These are phyloP conservation scores for Sarocladium strictum DNA, from an alignment of 2,329 filamentous ascomycete genomes.

Conservation along the genomic window DNA sequence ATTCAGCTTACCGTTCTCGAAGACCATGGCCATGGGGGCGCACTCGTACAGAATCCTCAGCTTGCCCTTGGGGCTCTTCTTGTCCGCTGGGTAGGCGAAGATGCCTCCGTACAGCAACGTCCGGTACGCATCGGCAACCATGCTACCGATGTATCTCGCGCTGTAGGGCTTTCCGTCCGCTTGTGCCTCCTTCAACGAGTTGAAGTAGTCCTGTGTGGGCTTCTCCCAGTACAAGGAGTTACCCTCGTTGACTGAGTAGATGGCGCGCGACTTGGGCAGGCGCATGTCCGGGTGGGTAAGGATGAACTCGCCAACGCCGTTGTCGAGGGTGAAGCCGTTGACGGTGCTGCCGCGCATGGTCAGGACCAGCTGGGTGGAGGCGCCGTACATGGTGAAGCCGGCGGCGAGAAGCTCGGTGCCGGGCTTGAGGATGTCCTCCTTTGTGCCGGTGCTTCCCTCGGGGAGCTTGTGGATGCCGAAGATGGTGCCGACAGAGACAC, in stretches of 20 bases:
- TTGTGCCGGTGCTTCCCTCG: conserved; percentile 65
- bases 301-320: conserved; percentile 96
- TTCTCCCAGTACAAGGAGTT: conserved; percentile 97
- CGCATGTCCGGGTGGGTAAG: conserved; percentile 93
- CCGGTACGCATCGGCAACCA: conserved; percentile 97
- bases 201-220: conserved; percentile 79
- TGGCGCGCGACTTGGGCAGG: conserved; percentile 71
- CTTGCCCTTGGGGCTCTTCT: conserved; percentile 98
- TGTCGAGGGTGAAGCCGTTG: conserved; percentile 98
- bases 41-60: conserved; percentile 96
- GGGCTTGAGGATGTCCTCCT: conserved; percentile 82
- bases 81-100: conserved; percentile 95
- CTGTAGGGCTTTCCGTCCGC: conserved; percentile 82
- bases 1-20: conserved; percentile 91
- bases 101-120: conserved; percentile 93
- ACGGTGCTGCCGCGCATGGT: conserved; percentile 91
- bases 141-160: conserved; percentile 90
- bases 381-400: conserved; percentile 99
- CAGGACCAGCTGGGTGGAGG: conserved; percentile 90
- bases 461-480: conserved; percentile 89
- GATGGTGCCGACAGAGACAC: conserved; percentile 96
- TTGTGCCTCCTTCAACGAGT: conserved; percentile 77
- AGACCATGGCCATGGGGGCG: conserved; percentile 97
- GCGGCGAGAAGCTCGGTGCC: conserved; percentile 88
- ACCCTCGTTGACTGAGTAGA: conserved; percentile 98